A percentile compares a stretch with the other conserved stretches of the same genome.
phyloP scores from a whole-genome alignment of 495 filamentous ascomycete species.

The Diplogelasinospora grovesii region DNA sequence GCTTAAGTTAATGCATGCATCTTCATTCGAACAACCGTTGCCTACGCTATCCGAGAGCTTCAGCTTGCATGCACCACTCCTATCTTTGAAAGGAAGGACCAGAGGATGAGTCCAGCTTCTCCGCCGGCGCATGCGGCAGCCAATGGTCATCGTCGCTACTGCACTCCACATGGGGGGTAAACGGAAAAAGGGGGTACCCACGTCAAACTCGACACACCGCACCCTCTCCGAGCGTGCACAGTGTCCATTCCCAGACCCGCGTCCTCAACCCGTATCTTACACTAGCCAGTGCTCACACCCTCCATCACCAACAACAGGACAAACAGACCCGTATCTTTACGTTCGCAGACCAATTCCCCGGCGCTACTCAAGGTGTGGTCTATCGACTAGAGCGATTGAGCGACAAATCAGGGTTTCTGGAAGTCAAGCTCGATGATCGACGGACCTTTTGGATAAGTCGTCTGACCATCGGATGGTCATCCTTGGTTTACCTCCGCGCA shows the following conservation, averaged over 20 bases:
- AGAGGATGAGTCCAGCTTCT: constrained; percentile 5
- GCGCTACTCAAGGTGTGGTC: too few relatives aligned
- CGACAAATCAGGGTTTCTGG: background rate
- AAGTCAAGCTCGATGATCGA: background rate
- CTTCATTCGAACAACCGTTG: background rate
- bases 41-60: background rate
- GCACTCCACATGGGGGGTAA: constrained; percentile 11
- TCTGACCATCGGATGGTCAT: too few relatives aligned
- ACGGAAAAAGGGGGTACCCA: constrained; percentile 14
- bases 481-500: background rate
- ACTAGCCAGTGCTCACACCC: too few relatives aligned
- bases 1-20: too few relatives aligned
- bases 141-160: constrained; percentile 4
- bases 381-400: background rate
- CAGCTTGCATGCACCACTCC: background rate
- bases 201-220: constrained; percentile 3
- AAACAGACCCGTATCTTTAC: too few relatives aligned
- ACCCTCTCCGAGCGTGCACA: too few relatives aligned
- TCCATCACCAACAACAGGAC: too few relatives aligned
- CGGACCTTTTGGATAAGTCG: background rate
- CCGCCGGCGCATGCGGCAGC: constrained; percentile 8
- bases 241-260: too few relatives aligned
- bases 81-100: constrained; percentile 5
- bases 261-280: too few relatives aligned
- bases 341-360: too few relatives aligned